Evolutionary conservation across 2,329 filamentous ascomycete species (phyloP).

Genomic region (Lecanicillium sp.): DNA sequence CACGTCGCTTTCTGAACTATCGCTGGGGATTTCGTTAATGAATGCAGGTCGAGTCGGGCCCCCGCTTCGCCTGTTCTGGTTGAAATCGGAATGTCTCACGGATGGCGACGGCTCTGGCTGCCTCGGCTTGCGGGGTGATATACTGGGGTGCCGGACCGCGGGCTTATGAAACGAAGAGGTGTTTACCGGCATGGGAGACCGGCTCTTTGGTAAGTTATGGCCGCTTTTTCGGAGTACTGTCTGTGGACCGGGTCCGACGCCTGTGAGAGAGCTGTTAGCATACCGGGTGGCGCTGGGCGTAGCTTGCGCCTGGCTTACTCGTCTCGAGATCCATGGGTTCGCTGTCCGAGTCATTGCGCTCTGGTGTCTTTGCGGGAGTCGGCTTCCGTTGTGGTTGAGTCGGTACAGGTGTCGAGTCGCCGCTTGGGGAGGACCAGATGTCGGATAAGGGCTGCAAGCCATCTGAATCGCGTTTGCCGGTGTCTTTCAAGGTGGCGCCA

Average conservation of each 20-base stretch:
- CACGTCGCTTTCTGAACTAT: conserved; percentile 26
- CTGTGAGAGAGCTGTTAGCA: conserved; percentile 29
- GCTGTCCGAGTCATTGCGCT: conserved; percentile 26
- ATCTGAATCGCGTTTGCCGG: conserved; percentile 77
- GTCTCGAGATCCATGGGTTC: conserved; percentile 49
- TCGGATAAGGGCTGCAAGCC: conserved; percentile 83
- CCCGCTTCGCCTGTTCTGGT: too few relatives aligned
- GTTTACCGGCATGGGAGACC: conserved; percentile 59
- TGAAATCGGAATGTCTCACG: conserved; percentile 20
- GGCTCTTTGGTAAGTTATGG: conserved; percentile 40
- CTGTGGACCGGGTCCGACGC: conserved; percentile 46
- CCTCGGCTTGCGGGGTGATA: conserved; percentile 39
- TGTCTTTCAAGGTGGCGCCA: conserved; percentile 73
- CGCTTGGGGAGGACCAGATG: conserved; percentile 79
- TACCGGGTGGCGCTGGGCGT: neutral
- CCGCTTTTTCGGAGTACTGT: conserved; percentile 47
- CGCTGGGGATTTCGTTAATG: conserved; percentile 24
- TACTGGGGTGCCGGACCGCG: conserved; percentile 53
- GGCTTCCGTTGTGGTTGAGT: neutral
- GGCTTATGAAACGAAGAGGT: conserved; percentile 43
- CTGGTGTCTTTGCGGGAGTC: conserved; percentile 20
- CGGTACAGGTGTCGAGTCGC: conserved; percentile 18
- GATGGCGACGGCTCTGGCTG: neutral
- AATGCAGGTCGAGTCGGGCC: conserved; percentile 20
- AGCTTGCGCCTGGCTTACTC: conserved; percentile 32